Evolutionary conservation across 2,329 filamentous ascomycete genomes (phyloP).

Genomic region (Tolypocladium capitatum): DNA sequence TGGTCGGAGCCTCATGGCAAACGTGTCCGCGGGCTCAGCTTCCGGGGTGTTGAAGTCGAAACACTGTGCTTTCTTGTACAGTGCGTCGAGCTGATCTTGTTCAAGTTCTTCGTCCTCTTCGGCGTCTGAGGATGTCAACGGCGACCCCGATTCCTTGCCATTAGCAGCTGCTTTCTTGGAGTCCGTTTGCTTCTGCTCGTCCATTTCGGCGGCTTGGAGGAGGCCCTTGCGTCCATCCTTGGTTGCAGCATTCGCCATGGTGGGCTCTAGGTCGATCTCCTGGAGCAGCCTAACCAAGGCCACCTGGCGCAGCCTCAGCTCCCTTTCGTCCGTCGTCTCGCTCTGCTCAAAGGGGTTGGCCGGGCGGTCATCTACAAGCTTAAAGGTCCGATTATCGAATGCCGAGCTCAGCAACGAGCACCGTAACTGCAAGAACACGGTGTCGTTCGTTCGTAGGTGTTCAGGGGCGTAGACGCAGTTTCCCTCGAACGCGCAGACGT

Average conservation of each 20-base stretch:
- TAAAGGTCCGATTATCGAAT: slow-evolving; percentile 51
- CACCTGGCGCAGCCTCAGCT: slow-evolving; percentile 71
- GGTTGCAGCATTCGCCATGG: slow-evolving; percentile 59
- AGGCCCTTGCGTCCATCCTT: slow-evolving; percentile 74
- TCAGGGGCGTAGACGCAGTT: slow-evolving; percentile 84
- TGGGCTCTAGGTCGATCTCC: slow-evolving; percentile 73
- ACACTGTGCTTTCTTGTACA: slow-evolving; percentile 92
- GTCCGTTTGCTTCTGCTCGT: slow-evolving; percentile 60
- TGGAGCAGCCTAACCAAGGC: slow-evolving; percentile 80
- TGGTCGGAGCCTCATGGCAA: slow-evolving; percentile 69
- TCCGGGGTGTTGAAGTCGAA: slow-evolving; percentile 91
- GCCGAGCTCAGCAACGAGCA: slow-evolving; percentile 64
- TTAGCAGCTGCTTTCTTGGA: slow-evolving; percentile 19
- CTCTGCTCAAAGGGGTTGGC: slow-evolving; percentile 69
- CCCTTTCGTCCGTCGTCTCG: slow-evolving; percentile 75
- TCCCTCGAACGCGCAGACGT: slow-evolving; percentile 75
- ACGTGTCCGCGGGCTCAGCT: slow-evolving; percentile 69
- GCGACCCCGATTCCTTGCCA: slow-evolving; percentile 27
- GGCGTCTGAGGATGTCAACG: slow-evolving; percentile 47
- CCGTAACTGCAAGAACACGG: slow-evolving; percentile 76
- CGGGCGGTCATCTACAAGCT: slow-evolving; percentile 54
- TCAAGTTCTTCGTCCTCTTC: slow-evolving; percentile 88
- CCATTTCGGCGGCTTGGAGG: slow-evolving; percentile 75
- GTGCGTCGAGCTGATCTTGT: slow-evolving; percentile 82
- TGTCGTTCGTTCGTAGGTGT: slow-evolving; percentile 75